A percentile compares a stretch with the other conserved stretches of the same genome.
These are phyloP conservation scores for Fusarium sp. DNA, from an alignment of 2,329 filamentous ascomycete genomes.

Conservation along the genomic window DNA sequence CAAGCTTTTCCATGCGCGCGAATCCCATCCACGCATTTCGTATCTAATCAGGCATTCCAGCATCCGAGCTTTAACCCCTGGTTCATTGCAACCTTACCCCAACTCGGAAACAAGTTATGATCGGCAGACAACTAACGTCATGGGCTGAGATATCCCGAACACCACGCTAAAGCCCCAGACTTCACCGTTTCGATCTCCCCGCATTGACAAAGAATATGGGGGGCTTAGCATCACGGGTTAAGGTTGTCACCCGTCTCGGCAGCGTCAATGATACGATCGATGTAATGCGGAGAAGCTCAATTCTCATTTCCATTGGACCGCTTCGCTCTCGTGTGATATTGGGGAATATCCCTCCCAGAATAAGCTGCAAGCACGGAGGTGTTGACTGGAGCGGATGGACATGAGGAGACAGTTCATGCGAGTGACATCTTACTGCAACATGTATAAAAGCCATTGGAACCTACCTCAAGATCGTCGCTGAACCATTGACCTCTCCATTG, in stretches of 20 bases:
- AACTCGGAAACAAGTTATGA: constrained; percentile 21
- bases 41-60: not conserved
- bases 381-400: constrained; percentile 16
- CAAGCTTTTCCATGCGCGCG: constrained; percentile 30
- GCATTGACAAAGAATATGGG: constrained; percentile 17
- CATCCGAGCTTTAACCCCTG: constrained; percentile 2
- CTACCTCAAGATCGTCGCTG: not conserved
- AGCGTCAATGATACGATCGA: constrained; percentile 24
- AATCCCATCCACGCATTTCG: constrained; percentile 19
- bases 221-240: constrained; percentile 11
- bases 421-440: constrained; percentile 5
- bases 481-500: constrained; percentile 5
- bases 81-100: constrained; percentile 17
- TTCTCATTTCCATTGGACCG: constrained; percentile 27
- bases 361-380: not conserved
- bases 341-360: constrained; percentile 7
- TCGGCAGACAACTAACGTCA: constrained; percentile 34
- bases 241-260: constrained; percentile 26
- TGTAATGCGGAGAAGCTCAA: constrained; percentile 37
- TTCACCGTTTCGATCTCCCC: constrained; percentile 30
- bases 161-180: constrained; percentile 25
- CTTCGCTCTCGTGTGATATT: constrained; percentile 18
- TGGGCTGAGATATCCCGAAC: constrained; percentile 14
- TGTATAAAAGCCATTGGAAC: not conserved
- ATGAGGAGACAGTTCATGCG: not conserved